Conservation (phyloP, 176 grass and related monocot genomes). For the Aegilops sharonensis region DNA sequence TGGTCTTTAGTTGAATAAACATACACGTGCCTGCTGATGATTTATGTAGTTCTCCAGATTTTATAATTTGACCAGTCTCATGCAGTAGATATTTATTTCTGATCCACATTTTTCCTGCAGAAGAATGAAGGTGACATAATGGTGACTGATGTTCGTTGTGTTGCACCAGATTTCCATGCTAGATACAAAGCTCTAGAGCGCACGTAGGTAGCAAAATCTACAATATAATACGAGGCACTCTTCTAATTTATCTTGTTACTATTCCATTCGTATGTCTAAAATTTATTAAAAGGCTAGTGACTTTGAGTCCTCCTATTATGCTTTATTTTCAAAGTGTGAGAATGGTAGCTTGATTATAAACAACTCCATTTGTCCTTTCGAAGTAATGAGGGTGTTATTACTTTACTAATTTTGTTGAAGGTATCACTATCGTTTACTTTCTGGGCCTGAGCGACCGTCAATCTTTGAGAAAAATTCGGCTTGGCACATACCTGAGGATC, state of each 20-base stretch:
- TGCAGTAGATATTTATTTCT: conserved; percentile 30
- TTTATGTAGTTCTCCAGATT: not conserved
- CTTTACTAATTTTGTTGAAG: conserved; percentile 42
- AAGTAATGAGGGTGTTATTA: conserved; percentile 25
- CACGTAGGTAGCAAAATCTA: conserved; percentile 73
- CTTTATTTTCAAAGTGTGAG: conserved; percentile 15
- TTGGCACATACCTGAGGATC: conserved; percentile 76
- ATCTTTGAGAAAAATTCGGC: conserved; percentile 81
- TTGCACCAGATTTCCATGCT: conserved; percentile 90
- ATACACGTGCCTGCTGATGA: not conserved
- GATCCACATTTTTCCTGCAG: conserved; percentile 45
- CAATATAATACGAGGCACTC: conserved; percentile 8
- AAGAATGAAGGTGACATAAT: conserved; percentile 94
- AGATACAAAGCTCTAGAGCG: conserved; percentile 88
- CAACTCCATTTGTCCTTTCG: not conserved
- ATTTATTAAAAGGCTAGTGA: not conserved
- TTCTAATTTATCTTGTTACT: conserved; percentile 29
- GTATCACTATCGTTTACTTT: conserved; percentile 85
- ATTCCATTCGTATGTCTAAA: conserved; percentile 12
- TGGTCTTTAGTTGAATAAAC: conserved; percentile 14
- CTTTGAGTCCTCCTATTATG: conserved; percentile 13
- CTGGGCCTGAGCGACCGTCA: conserved; percentile 69
- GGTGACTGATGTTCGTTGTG: conserved; percentile 79
- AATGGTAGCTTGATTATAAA: conserved; percentile 7
- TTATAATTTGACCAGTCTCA: not conserved